Conservation (phyloP, 2,329 filamentous ascomycete genomes). For the Chalaropsis thielavioides region DNA sequence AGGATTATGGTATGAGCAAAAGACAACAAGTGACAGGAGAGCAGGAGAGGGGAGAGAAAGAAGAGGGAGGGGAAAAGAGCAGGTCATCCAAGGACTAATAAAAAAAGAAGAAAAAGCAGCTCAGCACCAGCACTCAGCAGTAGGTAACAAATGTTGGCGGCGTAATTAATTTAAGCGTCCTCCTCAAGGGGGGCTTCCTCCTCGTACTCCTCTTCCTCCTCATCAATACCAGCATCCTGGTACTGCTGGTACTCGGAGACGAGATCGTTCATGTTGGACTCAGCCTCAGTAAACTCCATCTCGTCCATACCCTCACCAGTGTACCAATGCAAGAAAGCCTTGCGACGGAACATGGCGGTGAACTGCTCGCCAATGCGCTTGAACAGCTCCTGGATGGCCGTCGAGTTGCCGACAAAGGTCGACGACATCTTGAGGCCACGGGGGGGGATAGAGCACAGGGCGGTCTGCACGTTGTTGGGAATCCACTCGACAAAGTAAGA, state of each 20-base stretch:
- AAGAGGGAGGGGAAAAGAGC: conserved; percentile 4
- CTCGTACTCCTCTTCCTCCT: conserved; percentile 91
- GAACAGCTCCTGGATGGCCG: conserved; percentile 99
- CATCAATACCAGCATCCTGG: conserved; percentile 95
- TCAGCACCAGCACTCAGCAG: conserved; percentile 1
- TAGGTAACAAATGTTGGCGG: conserved; percentile 2
- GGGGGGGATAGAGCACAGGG: conserved; percentile 95
- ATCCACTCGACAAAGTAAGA: conserved; percentile 99
- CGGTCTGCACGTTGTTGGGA: conserved; percentile 99
- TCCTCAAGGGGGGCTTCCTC: conserved; percentile 70
- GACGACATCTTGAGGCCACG: conserved; percentile 98
- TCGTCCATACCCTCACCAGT: conserved; percentile 99
- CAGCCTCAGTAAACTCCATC: conserved; percentile 99
- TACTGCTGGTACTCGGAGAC: conserved; percentile 99
- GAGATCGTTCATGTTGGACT: conserved; percentile 99
- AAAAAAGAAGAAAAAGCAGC: conserved; percentile 11
- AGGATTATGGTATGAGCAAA: conserved; percentile 19
- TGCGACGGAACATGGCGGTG: conserved; percentile 99
- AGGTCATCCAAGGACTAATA: conserved; percentile 17
- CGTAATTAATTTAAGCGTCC: conserved; percentile 36
- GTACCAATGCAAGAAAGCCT: conserved; percentile 99
- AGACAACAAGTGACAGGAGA: conserved; percentile 15
- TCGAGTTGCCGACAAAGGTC: conserved; percentile 98
- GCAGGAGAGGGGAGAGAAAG: conserved; percentile 7
- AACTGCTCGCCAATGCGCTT: conserved; percentile 99